Conservation (phyloP, 371 early-diverging fungal genomes). For the Encephalitozoon cuniculi region DNA sequence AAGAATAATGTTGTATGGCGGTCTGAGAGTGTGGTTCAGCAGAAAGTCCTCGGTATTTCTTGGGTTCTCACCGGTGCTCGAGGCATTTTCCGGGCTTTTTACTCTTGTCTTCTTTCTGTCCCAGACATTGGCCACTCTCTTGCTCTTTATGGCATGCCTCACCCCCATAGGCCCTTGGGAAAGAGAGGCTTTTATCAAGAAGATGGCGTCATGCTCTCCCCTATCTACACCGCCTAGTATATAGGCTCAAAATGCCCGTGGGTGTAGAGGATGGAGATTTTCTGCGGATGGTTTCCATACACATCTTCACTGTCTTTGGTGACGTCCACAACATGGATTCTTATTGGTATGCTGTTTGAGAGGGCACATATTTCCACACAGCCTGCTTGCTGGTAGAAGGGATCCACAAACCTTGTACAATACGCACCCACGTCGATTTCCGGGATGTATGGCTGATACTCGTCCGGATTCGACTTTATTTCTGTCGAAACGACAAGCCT, state of each 20-base stretch:
- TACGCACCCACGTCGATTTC: slow-evolving; percentile 25
- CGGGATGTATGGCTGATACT: slow-evolving; percentile 26
- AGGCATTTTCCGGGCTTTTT: not conserved
- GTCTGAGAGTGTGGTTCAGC: slow-evolving; percentile 84
- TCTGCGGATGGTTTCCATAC: not conserved
- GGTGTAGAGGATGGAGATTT: slow-evolving; percentile 12
- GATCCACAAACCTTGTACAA: slow-evolving; percentile 30
- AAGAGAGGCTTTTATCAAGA: not conserved
- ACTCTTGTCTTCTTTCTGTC: slow-evolving; percentile 13
- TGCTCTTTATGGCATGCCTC: slow-evolving; percentile 33
- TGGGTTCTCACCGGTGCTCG: not conserved
- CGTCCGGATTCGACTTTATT: slow-evolving; percentile 14
- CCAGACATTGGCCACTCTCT: slow-evolving; percentile 9
- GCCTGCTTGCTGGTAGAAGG: slow-evolving; percentile 30
- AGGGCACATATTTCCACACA: slow-evolving; percentile 30
- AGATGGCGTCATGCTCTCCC: not conserved
- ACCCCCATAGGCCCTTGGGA: slow-evolving; percentile 10
- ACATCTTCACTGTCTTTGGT: slow-evolving; percentile 1
- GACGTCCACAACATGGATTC: slow-evolving; percentile 15
- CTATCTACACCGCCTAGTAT: not conserved
- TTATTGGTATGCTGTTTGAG: not conserved
- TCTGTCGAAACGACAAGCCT: slow-evolving; percentile 18
- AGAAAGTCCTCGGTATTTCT: slow-evolving; percentile 63
- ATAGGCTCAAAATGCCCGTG: slow-evolving; percentile 39
- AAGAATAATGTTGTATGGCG: slow-evolving; percentile 91